Percentiles rank a stretch among this genome's conserved stretches.
Conservation (phyloP, 1,139 yeast species). For the Nadsonia starkeyi-henricii region DNA sequence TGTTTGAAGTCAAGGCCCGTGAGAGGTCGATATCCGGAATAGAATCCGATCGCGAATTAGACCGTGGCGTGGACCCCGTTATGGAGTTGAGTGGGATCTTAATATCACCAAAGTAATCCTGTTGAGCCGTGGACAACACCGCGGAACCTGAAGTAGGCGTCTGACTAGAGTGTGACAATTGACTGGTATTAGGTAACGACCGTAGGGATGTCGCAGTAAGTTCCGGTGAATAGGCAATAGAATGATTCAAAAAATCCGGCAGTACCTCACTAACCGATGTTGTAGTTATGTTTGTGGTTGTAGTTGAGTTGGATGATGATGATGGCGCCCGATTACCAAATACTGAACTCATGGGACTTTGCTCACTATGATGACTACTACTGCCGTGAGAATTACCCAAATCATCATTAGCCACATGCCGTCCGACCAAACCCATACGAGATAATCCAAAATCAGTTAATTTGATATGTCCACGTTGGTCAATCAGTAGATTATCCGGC, state of each 20-base stretch:
- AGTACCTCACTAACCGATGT: background rate
- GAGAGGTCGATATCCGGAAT: background rate
- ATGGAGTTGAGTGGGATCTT: background rate
- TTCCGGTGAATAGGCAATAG: background rate
- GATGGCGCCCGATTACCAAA: background rate
- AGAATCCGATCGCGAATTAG: background rate
- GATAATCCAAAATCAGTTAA: constrained; percentile 92
- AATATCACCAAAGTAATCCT: background rate
- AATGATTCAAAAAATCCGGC: background rate
- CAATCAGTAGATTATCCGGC: constrained; percentile 87
- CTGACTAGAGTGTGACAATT: background rate
- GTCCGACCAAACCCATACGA: constrained; percentile 73
- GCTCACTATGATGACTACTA: background rate
- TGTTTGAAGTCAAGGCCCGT: background rate
- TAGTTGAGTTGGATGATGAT: background rate
- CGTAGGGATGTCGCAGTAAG: background rate
- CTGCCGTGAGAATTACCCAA: background rate
- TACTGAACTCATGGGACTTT: constrained; percentile 1
- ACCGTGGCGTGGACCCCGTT: background rate
- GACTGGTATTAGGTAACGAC: background rate
- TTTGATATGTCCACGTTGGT: constrained; percentile 74
- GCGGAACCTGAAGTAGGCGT: background rate
- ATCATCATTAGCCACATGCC: constrained; percentile 35
- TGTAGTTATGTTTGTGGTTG: background rate
- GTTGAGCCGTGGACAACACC: background rate